Base-by-base conservation (phyloP, 192 early-diverging fungal genomes). In the Anaeromyces robustus region DNA sequence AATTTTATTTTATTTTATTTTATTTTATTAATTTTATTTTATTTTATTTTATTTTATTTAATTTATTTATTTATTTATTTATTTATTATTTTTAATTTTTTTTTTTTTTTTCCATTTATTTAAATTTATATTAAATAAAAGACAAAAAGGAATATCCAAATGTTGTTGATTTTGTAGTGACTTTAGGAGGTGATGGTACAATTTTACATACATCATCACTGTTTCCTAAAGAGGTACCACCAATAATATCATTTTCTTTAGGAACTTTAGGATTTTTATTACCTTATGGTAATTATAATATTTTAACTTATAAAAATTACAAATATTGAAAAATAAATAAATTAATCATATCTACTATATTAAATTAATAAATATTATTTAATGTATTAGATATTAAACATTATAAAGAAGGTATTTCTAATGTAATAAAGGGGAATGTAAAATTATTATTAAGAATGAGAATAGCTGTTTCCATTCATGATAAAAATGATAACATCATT, bases 101-200 rank as follows among this genome's bases (percentile, higher is more conserved):
- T 4, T 18, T 79, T 14, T 16, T 39, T 79, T 3, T 39, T n/a
- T 19, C 78, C n/a, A n/a, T 4, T 37, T 6, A 22, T 39, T 29
- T 7, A 14, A 19, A 7, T 59, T 41, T 78, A 81, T 78, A 7
- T 59, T 28, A 85, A 29, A 28, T 29, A 18, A 17, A 19, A 80
- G 31, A 29, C 28, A 80, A 86, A 30, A 82, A 82, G 22, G 80
- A 94, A 82, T 93, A 93, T 83, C 84, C 90, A 13, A 85, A 93
- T 29, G 85, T 88, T 0, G 90, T 94, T 0, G 95, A 97, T 83
- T 92, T 95, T 83, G 94, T 92, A 11, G 87, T 97, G n/a, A 95
- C 95, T n/a, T 86, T 97, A 16, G 96, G 95, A 37, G 95, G 96
- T 30, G 95, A 97, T 82, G 96, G 96, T 29, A 97, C 96, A 11